Conservation (phyloP, 140 eudicot species). For the Flaveria floridana region DNA sequence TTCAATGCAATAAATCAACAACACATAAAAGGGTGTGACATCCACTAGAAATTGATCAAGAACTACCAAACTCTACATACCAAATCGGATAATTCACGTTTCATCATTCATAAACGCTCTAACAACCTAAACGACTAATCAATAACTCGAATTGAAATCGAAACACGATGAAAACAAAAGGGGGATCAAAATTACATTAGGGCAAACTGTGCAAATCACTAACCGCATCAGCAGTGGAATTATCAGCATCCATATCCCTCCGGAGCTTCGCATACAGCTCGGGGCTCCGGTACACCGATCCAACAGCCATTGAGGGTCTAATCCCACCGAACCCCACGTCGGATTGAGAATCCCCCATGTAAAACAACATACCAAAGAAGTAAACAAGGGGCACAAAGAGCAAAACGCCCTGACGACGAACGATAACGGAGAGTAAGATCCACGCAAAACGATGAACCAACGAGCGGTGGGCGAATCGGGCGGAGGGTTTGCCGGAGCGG, state of each 20-base stretch:
- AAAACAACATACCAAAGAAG: slow-evolving; percentile 56
- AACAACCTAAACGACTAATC: background rate
- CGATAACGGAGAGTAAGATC: slow-evolving; percentile 48
- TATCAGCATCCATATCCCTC: slow-evolving; percentile 67
- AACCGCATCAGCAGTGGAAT: slow-evolving; percentile 73
- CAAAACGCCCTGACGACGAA: slow-evolving; percentile 67
- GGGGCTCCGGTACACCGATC: slow-evolving; percentile 81
- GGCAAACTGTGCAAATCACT: slow-evolving; percentile 35
- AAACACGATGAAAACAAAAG: background rate
- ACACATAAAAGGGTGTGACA: background rate
- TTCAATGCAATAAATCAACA: slow-evolving; percentile 20
- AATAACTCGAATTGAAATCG: background rate
- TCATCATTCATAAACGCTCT: background rate
- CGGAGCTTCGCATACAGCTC: slow-evolving; percentile 75
- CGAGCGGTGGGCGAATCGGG: slow-evolving; percentile 39
- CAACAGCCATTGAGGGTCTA: slow-evolving; percentile 44
- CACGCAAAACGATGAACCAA: slow-evolving; percentile 54
- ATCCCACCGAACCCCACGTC: slow-evolving; percentile 48
- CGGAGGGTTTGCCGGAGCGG: slow-evolving; percentile 36
- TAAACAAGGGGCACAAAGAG: slow-evolving; percentile 71
- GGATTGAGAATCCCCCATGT: slow-evolving; percentile 53
- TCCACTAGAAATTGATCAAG: slow-evolving; percentile 12
- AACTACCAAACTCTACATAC: background rate
- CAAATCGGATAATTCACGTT: background rate
- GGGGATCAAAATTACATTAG: slow-evolving; percentile 35